Conservation (phyloP, 257 asterid genomes). For the Eucommia ulmoides region DNA sequence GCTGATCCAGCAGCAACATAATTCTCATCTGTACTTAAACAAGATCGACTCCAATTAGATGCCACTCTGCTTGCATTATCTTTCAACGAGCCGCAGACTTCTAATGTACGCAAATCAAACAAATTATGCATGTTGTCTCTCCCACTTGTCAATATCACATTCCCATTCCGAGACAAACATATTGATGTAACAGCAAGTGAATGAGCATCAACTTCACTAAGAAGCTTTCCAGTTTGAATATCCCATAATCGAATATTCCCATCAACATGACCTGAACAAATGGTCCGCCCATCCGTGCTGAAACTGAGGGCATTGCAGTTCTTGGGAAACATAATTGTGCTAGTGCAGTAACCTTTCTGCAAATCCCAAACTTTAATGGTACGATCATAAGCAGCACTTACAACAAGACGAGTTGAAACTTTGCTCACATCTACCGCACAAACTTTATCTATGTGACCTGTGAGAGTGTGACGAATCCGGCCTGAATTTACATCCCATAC, state of each 20-base stretch:
- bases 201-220: constrained; percentile 84
- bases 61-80: constrained; percentile 59
- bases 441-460: constrained; percentile 87
- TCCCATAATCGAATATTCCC: constrained; percentile 90
- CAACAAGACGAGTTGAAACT: constrained; percentile 58
- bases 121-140: constrained; percentile 84
- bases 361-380: constrained; percentile 96
- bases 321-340: constrained; percentile 66
- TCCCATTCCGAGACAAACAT: constrained; percentile 66
- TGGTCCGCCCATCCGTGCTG: constrained; percentile 77
- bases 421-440: constrained; percentile 82
- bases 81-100: constrained; percentile 62
- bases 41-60: constrained; percentile 86
- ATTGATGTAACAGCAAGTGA: constrained; percentile 75
- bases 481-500: constrained; percentile 80
- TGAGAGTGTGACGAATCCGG: constrained; percentile 64
- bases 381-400: constrained; percentile 87
- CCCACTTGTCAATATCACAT: constrained; percentile 77
- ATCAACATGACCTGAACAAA: constrained; percentile 83
- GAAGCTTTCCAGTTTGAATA: constrained; percentile 68
- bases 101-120: constrained; percentile 73
- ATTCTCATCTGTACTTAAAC: constrained; percentile 77
- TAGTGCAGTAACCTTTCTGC: constrained; percentile 70
- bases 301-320: constrained; percentile 82
- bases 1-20: constrained; percentile 81